Base-by-base conservation (phyloP, 2,329 filamentous ascomycete species). In the Talaromyces sp. region DNA sequence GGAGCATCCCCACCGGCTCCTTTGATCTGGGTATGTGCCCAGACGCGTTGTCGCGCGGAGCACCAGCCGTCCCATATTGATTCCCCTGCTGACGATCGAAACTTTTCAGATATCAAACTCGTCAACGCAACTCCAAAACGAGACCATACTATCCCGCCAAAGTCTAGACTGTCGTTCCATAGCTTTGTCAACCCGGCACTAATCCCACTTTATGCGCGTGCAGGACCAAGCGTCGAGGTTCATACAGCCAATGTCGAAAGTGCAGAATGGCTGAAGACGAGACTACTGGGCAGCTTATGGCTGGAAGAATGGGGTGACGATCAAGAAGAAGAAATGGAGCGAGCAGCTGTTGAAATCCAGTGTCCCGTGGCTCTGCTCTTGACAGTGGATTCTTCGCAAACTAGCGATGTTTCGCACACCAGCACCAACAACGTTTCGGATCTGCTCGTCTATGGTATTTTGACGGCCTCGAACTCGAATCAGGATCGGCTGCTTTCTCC, bases 321-420 rank as follows among this genome's bases (percentile, higher is more conserved):
- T 8, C 44, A 47, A 8, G 14, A 68, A 69, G 51, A 66, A 64
- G 27, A 66, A 67, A 31, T 62, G 31, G 61, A 59, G 61, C 61
- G 33, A 2, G 50, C 56, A 23, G 68, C 68, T 55, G 44, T 51
- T 51, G 67, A 69, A 0, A 57, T 75, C 1, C 76, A 78, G 64
- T 77, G 75, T 36, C 76, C 76, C 3, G 69, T 76, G 57, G 76
- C 73, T 8, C 66, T 79, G 51, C 70, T 79, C 30, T 60, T 78
- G 30, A 66, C 65, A 54, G 68, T 77, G 30, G 67, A 73, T 12
- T 65, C 51, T 12, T 65, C 51, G 34, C 50, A 31, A 53, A 33
- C 14, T 7, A 61, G 18, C 12, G 36, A 27, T n/a, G 40, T n/a
- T 23, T 50, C 56, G 23, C 8, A 9, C 18, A 40, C 47, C 30